Conservation (phyloP, 352 stramenopile genomes). For the Pelagophyceae sp. region DNA sequence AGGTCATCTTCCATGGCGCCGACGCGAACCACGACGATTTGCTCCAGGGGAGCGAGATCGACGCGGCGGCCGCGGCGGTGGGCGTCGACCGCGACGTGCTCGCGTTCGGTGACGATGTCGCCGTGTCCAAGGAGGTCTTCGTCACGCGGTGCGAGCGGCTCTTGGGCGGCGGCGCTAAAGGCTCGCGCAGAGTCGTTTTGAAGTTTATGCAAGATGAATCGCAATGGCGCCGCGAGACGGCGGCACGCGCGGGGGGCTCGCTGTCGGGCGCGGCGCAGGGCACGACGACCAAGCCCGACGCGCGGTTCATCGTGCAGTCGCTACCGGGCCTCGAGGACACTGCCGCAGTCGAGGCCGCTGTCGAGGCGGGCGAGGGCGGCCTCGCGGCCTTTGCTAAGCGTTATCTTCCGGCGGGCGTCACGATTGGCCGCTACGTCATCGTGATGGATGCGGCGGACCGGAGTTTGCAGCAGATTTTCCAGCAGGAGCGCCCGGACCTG, state of each 20-base stretch:
- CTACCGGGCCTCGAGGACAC: neutral
- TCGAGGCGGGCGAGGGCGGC: neutral
- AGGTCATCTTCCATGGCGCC: neutral
- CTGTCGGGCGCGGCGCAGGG: too few species aligned
- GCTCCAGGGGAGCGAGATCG: neutral
- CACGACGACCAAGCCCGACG: neutral
- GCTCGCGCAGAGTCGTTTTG: neutral
- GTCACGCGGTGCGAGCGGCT: neutral
- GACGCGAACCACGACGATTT: neutral
- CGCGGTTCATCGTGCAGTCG: neutral
- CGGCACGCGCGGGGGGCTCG: too few species aligned
- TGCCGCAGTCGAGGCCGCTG: neutral
- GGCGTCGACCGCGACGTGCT: neutral
- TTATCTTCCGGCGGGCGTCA: too few species aligned
- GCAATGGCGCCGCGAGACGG: neutral
- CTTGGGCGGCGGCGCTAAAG: neutral
- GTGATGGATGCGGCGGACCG: neutral
- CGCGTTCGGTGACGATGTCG: neutral
- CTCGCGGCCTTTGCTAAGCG: too few species aligned
- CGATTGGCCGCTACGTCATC: neutral
- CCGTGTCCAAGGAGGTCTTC: neutral
- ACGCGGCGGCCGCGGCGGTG: neutral
- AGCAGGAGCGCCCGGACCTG: neutral
- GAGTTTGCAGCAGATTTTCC: neutral
- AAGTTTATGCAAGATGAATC: neutral